Conservation (phyloP, 2,329 filamentous ascomycete species). For the Neonectria sp. region DNA sequence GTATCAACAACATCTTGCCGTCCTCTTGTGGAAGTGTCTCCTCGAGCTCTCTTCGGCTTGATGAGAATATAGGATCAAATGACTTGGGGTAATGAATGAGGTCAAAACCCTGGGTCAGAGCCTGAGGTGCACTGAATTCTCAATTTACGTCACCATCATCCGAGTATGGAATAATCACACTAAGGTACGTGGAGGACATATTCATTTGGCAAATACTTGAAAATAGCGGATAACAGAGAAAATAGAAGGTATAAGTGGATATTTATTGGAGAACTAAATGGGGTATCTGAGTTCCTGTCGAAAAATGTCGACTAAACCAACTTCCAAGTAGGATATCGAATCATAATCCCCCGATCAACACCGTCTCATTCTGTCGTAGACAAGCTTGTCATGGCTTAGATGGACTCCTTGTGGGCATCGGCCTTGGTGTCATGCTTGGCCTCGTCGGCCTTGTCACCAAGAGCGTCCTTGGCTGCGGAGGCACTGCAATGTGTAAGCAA, state of each 20-base stretch:
- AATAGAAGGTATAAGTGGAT: neutral
- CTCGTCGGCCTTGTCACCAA: constrained; percentile 63
- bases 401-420: constrained; percentile 59
- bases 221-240: too few relatives aligned
- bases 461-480: constrained; percentile 64
- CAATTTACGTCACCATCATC: too few relatives aligned
- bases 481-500: constrained; percentile 49
- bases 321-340: neutral
- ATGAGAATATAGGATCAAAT: too few relatives aligned
- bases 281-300: neutral
- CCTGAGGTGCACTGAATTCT: too few relatives aligned
- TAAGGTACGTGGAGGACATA: too few relatives aligned
- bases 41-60: too few relatives aligned
- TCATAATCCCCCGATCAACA: constrained; percentile 23
- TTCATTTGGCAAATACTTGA: too few relatives aligned
- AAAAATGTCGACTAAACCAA: neutral
- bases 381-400: constrained; percentile 46
- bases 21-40: too few relatives aligned
- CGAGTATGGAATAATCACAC: too few relatives aligned
- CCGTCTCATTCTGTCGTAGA: neutral
- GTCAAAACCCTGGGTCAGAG: too few relatives aligned
- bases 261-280: neutral
- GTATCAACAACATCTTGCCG: too few relatives aligned
- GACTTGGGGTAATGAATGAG: too few relatives aligned
- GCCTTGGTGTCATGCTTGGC: constrained; percentile 56